Evolutionary conservation across 2,329 filamentous ascomycete species (phyloP).

Genomic region (Lachnellula willkommii): DNA sequence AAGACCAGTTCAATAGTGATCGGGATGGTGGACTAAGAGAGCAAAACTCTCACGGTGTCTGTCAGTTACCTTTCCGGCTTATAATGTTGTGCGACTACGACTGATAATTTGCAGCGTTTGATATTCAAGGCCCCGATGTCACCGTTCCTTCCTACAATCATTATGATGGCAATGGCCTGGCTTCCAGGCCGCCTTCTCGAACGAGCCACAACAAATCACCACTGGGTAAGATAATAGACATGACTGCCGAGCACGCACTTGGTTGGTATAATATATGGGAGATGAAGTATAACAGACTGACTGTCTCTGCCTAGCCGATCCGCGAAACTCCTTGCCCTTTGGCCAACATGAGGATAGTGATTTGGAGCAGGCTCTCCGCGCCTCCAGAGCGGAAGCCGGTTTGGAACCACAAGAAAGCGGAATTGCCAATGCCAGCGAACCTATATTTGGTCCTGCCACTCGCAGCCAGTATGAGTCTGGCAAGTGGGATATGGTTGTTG

Average conservation of each 20-base stretch:
- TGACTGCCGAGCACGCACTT: constrained; percentile 39
- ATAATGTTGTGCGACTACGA: neutral
- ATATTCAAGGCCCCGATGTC: constrained; percentile 49
- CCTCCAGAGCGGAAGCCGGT: constrained; percentile 50
- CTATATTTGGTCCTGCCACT: constrained; percentile 56
- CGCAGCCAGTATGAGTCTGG: constrained; percentile 48
- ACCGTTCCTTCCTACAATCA: constrained; percentile 36
- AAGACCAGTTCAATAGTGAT: constrained; percentile 47
- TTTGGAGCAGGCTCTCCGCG: constrained; percentile 50
- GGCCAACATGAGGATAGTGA: constrained; percentile 43
- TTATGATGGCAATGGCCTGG: constrained; percentile 29
- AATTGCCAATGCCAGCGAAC: constrained; percentile 36
- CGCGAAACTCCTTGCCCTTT: constrained; percentile 25
- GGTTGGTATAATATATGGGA: constrained; percentile 33
- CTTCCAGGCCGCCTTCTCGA: constrained; percentile 57
- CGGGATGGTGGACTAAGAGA: constrained; percentile 43
- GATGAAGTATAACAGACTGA: neutral
- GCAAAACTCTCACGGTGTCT: constrained; percentile 37
- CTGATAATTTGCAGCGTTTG: constrained; percentile 42
- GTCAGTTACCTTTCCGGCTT: constrained; percentile 31
- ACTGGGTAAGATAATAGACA: constrained; percentile 46
- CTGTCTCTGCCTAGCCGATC: constrained; percentile 30
- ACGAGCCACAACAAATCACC: constrained; percentile 51
- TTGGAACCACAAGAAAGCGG: constrained; percentile 47
- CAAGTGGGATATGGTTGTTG: constrained; percentile 55